Conservation (phyloP, 805 yeast genomes). For the Lipomyces kockii region DNA sequence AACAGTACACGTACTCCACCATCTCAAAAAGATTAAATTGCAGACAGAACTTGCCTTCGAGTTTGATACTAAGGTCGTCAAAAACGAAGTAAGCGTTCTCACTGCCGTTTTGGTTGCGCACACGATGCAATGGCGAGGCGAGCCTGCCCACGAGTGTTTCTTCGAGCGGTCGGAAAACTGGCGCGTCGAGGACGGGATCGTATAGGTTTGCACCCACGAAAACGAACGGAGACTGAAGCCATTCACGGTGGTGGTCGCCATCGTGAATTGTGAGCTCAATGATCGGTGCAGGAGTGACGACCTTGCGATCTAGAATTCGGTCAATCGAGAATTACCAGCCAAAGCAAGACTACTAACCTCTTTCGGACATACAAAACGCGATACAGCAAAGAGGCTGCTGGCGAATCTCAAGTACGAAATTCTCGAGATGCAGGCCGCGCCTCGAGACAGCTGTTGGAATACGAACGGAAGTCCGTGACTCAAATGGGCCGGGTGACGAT, state of each 20-base stretch:
- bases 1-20: constrained; percentile 21
- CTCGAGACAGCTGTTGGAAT: constrained; percentile 19
- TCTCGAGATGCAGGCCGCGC: constrained; percentile 24
- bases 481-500: background rate
- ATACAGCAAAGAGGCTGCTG: constrained; percentile 35
- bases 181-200: constrained; percentile 23
- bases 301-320: constrained; percentile 26
- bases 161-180: constrained; percentile 28
- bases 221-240: constrained; percentile 36
- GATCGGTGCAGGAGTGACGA: constrained; percentile 38
- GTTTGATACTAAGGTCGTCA: constrained; percentile 35
- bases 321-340: background rate
- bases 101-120: constrained; percentile 26
- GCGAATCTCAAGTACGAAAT: constrained; percentile 28
- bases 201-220: constrained; percentile 36
- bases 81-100: constrained; percentile 37
- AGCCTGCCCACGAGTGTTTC: constrained; percentile 37
- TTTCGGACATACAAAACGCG: constrained; percentile 27
- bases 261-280: constrained; percentile 32
- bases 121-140: constrained; percentile 34
- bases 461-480: background rate
- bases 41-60: constrained; percentile 36
- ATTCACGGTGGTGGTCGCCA: constrained; percentile 27
- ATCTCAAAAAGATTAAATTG: constrained; percentile 36
- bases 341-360: background rate